A percentile compares a stretch with the other conserved stretches of the same genome.
Conservation (phyloP, 176 grass and related monocot species). For the sorghum (Sorghum bicolor) region Sorghum_bicolor_NCBIv3 NC_012879.2:1632001-1632500, state of each 20-base stretch:
- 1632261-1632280: constrained; percentile 64
- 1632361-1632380: constrained; percentile 80
- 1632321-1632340: background rate
- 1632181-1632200: constrained; percentile 97
- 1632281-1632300: constrained; percentile 88
- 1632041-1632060: constrained; percentile 47
- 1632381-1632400: constrained; percentile 62
- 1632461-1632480: constrained; percentile 35
- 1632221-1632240: constrained; percentile 65
- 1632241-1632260: constrained; percentile 52
- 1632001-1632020: background rate
- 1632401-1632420: constrained; percentile 74
- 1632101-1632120: constrained; percentile 58
- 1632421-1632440: constrained; percentile 68
- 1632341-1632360: constrained; percentile 56
- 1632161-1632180: constrained; percentile 93
- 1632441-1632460: constrained; percentile 29
- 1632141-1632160: constrained; percentile 91
- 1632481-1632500: background rate
- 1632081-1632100: constrained; percentile 73
- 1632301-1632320: background rate
- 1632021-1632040: constrained; percentile 8
- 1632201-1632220: constrained; percentile 42
- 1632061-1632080: constrained; percentile 55
- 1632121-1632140: constrained; percentile 85